Base-by-base conservation (phyloP, 2,329 filamentous ascomycete species). In the Cytospora leucostoma region DNA sequence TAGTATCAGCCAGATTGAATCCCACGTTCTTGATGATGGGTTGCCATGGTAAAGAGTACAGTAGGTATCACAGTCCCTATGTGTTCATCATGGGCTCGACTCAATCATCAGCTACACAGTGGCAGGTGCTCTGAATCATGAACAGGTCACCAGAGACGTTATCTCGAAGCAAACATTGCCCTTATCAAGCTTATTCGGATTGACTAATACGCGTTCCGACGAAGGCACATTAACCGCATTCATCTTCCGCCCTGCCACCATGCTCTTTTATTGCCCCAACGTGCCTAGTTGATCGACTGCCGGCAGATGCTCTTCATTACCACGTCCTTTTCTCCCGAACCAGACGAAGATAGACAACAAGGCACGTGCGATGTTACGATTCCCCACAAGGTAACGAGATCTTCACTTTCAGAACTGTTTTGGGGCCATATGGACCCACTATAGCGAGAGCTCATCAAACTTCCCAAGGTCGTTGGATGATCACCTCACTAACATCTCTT, bases 351-450 rank as follows among this genome's bases (percentile, higher is more conserved):
- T 37, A 51, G 59, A 53, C 63, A 62, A 57, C 60, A 51, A 56
- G 55, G 52, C 63, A 65, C 56, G 55, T 62, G 59, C 59, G 38
- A 63, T 65, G 60, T 60, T 49, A 63, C 59, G 59, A 65, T 62
- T 62, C 63, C 59, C 63, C 63, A 63, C 63, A 62, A 27, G 40
- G 19, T 50, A 47, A 33, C 50, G 38, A 58, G 53, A 56, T 54
- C 53, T 35, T 53, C 62, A 40, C 50, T 55, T 38, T 55, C n/a
- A 61, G 54, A 40, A 38, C 58, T 40, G 40, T 47, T 55, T 61
- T 61, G 40, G 59, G 34, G 51, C 27, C 38, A 55, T 40, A 15
- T 19, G 51, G 49, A 55, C 34, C 59, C 59, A 61, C 59, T 17
- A 15, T 15, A 10, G 59, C 55, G 51, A 61, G 12, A 40, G 32